These are phyloP conservation scores for Pneumocystis wakefieldiae DNA, from an alignment of 1,139 yeast species.

Conservation along the genomic window DNA sequence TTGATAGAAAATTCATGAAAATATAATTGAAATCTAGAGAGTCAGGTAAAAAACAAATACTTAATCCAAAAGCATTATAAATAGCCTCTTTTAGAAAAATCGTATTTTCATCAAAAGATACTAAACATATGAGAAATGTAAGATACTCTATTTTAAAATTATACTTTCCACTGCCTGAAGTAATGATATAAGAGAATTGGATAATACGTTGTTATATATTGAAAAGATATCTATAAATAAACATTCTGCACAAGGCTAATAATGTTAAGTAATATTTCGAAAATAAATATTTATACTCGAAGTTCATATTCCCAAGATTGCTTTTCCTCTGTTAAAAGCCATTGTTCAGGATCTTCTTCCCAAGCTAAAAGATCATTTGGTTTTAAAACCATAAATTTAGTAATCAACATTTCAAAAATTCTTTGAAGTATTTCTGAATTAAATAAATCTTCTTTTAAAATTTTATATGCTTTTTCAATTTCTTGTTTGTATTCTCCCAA, in stretches of 20 bases:
- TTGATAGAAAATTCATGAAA: slow-evolving; percentile 45
- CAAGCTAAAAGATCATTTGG: slow-evolving; percentile 69
- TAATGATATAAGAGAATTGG: slow-evolving; percentile 47
- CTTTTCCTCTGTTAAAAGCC: slow-evolving; percentile 69
- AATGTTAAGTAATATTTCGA: background rate
- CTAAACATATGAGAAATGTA: slow-evolving; percentile 19
- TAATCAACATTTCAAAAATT: slow-evolving; percentile 50
- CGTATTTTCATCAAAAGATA: slow-evolving; percentile 29
- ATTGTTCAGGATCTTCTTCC: slow-evolving; percentile 80
- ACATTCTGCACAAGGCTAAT: slow-evolving; percentile 63
- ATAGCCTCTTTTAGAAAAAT: slow-evolving; percentile 64
- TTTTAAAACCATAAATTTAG: slow-evolving; percentile 56
- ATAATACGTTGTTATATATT: slow-evolving; percentile 46
- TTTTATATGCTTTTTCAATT: slow-evolving; percentile 39
- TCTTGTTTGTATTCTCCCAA: slow-evolving; percentile 41
- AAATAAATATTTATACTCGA: slow-evolving; percentile 22
- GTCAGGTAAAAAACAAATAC: slow-evolving; percentile 51
- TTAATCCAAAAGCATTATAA: slow-evolving; percentile 65
- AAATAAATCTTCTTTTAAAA: slow-evolving; percentile 42
- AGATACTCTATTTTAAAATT: slow-evolving; percentile 26
- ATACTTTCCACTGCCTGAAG: slow-evolving; percentile 29
- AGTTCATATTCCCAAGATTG: slow-evolving; percentile 73
- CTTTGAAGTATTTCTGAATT: slow-evolving; percentile 40
- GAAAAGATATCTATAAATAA: slow-evolving; percentile 62
- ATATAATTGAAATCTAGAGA: slow-evolving; percentile 49